phyloP scores from a whole-genome alignment of 306 rosid species.

The Spatholobus suberectus region DNA sequence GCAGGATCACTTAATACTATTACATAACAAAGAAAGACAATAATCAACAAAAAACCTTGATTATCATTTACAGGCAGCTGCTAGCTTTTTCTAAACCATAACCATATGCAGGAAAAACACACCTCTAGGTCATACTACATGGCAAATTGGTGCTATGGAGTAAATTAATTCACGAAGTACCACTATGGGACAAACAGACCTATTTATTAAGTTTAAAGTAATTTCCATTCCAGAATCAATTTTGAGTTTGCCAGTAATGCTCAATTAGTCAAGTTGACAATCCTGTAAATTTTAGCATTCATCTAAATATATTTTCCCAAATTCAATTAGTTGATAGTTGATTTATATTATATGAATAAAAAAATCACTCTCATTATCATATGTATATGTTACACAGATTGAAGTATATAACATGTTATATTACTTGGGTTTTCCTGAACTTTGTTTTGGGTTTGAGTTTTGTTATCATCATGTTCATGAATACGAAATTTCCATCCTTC shows the following conservation, averaged over 20 bases:
- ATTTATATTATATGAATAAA: background rate
- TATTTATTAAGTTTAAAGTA: conserved; percentile 9
- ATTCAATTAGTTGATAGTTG: background rate
- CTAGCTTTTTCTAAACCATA: conserved; percentile 27
- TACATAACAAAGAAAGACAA: conserved; percentile 18
- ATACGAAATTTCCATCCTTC: background rate
- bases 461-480: background rate
- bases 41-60: background rate
- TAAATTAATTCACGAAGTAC: conserved; percentile 14
- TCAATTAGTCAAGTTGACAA: conserved; percentile 6
- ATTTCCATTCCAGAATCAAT: background rate
- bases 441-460: background rate
- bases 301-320: background rate
- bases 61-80: background rate
- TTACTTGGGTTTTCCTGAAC: background rate
- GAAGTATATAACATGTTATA: background rate
- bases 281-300: background rate
- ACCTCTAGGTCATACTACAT: conserved; percentile 8
- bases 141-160: background rate
- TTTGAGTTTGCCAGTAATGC: background rate
- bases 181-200: conserved; percentile 1
- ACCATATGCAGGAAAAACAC: conserved; percentile 10
- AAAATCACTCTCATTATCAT: background rate
- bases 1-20: conserved; percentile 74
- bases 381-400: background rate